A percentile compares a stretch with the other conserved stretches of the same genome.
Conservation (phyloP, 2,329 filamentous ascomycete species). For the Pseudocercospora fijiensis region DNA sequence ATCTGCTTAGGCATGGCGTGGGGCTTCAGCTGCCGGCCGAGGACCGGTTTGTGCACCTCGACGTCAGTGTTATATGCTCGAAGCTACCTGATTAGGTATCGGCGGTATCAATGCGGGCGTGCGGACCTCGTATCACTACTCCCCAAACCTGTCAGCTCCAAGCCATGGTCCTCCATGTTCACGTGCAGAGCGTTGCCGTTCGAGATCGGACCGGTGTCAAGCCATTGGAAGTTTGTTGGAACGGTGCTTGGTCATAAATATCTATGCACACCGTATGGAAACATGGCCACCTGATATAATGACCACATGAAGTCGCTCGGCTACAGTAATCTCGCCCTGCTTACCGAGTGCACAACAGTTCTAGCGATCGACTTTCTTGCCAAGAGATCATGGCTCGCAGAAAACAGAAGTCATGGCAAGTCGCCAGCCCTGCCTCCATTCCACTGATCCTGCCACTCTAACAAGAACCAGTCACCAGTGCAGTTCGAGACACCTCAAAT, state of each 20-base stretch:
- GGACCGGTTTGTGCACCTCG: not conserved
- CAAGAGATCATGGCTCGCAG: conserved; percentile 10
- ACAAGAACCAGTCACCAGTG: conserved; percentile 16
- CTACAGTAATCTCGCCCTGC: not conserved
- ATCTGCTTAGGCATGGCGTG: conserved; percentile 4
- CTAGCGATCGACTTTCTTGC: conserved; percentile 1
- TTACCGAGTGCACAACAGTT: not conserved
- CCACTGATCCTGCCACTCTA: conserved; percentile 6
- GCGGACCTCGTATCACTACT: not conserved
- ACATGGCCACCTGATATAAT: not conserved
- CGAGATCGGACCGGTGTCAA: not conserved
- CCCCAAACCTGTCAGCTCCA: not conserved
- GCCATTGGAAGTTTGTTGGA: not conserved
- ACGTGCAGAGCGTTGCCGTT: not conserved
- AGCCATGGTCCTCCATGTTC: not conserved
- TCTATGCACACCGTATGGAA: not conserved
- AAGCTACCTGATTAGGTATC: conserved; percentile 3
- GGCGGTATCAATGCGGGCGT: not conserved
- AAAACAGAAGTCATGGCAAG: conserved; percentile 15
- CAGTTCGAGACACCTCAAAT: conserved; percentile 15
- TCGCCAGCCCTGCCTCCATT: not conserved
- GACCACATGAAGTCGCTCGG: not conserved
- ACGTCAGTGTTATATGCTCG: not conserved
- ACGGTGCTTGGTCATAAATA: not conserved
- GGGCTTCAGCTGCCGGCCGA: not conserved